A percentile compares a stretch with the other conserved stretches of the same genome.
phyloP scores from a whole-genome alignment of 164 flowering plant genomes.

The Berberis vulgaris region DNA sequence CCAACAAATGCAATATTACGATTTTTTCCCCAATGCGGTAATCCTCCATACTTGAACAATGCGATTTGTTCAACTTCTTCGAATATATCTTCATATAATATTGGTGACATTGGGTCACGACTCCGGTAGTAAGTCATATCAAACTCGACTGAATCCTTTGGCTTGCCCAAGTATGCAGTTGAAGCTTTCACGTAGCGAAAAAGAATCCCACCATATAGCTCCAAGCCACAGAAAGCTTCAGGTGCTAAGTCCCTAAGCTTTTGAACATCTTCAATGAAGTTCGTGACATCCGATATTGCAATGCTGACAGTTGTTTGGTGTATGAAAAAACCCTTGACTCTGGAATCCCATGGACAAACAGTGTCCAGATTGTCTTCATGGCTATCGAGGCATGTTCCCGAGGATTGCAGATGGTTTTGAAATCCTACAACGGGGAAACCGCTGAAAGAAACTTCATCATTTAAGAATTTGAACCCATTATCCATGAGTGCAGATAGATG shows the following conservation, averaged over 20 bases:
- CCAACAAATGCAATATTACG: conserved; percentile 56
- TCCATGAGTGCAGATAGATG: conserved; percentile 3
- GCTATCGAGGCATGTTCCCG: conserved; percentile 59
- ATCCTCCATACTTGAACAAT: too few species aligned
- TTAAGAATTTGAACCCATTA: conserved; percentile 24
- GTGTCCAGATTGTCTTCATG: conserved; percentile 16
- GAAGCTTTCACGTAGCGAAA: conserved; percentile 74
- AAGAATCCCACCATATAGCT: conserved; percentile 61
- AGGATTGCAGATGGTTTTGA: conserved; percentile 58
- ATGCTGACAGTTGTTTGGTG: conserved; percentile 45
- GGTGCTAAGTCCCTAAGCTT: conserved; percentile 39
- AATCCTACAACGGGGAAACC: conserved; percentile 60
- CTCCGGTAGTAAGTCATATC: conserved; percentile 65
- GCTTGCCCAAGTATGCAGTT: conserved; percentile 51
- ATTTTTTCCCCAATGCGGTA: conserved; percentile 53
- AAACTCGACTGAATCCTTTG: conserved; percentile 61
- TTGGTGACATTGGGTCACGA: conserved; percentile 14
- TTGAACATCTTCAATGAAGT: conserved; percentile 56
- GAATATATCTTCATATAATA: conserved; percentile 38
- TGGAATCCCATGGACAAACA: conserved; percentile 65
- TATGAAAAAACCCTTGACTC: conserved; percentile 47
- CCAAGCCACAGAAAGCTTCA: conserved; percentile 50
- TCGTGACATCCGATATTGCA: conserved; percentile 13
- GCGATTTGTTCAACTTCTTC: conserved; percentile 69
- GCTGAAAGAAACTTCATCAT: conserved; percentile 43